Base-by-base conservation (phyloP, 2,329 filamentous ascomycete genomes). In the Phialophora chinensis region DNA sequence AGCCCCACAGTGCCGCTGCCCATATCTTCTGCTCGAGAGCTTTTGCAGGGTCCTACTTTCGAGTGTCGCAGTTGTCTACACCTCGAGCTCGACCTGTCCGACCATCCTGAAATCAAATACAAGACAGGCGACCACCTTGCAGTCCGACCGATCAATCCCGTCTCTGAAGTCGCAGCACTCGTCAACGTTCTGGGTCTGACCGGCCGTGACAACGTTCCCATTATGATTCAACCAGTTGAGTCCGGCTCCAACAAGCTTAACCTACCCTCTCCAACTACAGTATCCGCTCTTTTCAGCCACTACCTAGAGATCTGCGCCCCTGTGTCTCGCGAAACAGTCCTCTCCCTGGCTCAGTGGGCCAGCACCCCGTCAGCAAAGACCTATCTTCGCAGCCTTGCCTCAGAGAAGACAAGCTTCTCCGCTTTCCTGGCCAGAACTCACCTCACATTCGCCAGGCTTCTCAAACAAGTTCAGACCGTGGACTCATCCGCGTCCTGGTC, bases 241-340 rank as follows among this genome's bases (percentile, higher is more conserved):
- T 14, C 54, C 20, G 35, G 38, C 33, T 23, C 25, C 29, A 33
- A 72, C 77, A 38, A 72, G 70, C 10, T 97, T 76, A 95, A 92
- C 80, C 87, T 97, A 81, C 93, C 93, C 23, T 91, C 92, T 0
- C 93, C 93, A 11, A 97, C 93, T 1, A 97, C 92, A 1, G 93
- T 91, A 76, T 91, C 94, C 77, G 90, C 93, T 63, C 90, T 94
- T 68, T 83, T 91, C 66, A 90, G 92, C 69, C 96, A 96, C 80
- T 92, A 97, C 79, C 90, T 97, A 79, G 94, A 97, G 79, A 95
- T 97, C 71, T 90, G 92, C 75, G 91, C 91, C 27, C 91, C 92
- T 49, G 89, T 97, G n/a, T 97, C 93, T 64, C 92, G 93, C 79
- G 93, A 97, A 78, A 93, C 94, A 74, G 81, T 97, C 58, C 88